Base-by-base conservation (phyloP, 2,329 filamentous ascomycete genomes). In the Helotiales sp. region DNA sequence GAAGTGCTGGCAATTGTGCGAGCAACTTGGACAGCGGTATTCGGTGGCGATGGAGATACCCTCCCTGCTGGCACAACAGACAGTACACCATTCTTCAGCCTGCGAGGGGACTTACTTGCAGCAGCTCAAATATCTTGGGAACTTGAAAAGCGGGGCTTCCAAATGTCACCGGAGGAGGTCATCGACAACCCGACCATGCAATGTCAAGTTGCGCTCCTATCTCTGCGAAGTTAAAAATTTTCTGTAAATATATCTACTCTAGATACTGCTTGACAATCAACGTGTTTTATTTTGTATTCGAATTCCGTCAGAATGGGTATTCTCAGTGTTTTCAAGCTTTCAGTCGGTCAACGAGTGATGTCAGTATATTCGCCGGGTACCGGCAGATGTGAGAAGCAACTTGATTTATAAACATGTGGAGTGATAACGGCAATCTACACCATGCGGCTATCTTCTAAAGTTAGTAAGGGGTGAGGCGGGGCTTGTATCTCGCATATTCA, bases 141-240 rank as follows among this genome's bases (percentile, higher is more conserved):
- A 4, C 55, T 57, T 20, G 34, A 20, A 2, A 30, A 24, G n/a
- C 30, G 30, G 22, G 61, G 61, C 11, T 63, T 63, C 28, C 34
- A 45, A 6, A 17, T 63, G 6, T 45, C 49, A 6, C 24, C 37
- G 10, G 61, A 63, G 30, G 49, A 63, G 7, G 28, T 63, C 50
- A 63, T 63, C 24, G 61, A 63, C 50, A 43, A 63, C 37, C 34
- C 61, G 8, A 57, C 37, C 2, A 57, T 63, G 22, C 8, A 8
- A 7, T 24, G n/a, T 17, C 61, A 63, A 26, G 50, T 40, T 34
- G 24, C 6, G 13, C 20, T 63, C 17, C 61, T 62, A 10, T 60
- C 57, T 30, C 4, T 11, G 10, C 24, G 37, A 17, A 17, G 4
- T 28, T 60, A 10, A 17, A n/a, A n/a, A n/a, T n/a, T n/a, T n/a